Conservation (phyloP, 768 basidiomycete species). For the Infundibulicybe gibba region DNA sequence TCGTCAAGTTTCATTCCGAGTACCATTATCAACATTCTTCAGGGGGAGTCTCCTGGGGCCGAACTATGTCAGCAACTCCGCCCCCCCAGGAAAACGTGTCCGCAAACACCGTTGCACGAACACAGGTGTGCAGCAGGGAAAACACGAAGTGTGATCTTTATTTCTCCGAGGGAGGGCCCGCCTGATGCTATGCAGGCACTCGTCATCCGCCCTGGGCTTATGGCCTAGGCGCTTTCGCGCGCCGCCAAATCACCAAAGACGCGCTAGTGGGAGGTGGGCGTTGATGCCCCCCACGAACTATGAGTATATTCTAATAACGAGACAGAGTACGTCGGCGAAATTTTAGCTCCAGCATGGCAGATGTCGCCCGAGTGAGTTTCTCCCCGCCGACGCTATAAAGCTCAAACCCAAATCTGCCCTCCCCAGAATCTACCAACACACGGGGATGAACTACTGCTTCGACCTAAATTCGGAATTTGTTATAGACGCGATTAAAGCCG, state of each 20-base stretch:
- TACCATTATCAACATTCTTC: no score
- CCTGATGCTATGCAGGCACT: slow-evolving; percentile 20
- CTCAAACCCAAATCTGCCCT: background rate
- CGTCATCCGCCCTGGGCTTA: slow-evolving; percentile 26
- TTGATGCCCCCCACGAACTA: no score
- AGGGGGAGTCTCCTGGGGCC: no score
- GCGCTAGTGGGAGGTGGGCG: slow-evolving; percentile 20
- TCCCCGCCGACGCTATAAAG: background rate
- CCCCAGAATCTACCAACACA: background rate
- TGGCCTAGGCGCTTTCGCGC: slow-evolving; percentile 47
- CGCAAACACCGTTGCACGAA: slow-evolving; percentile 10
- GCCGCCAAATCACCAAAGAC: slow-evolving; percentile 4
- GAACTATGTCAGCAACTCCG: no score
- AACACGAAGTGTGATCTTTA: slow-evolving; percentile 8
- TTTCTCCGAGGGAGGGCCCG: background rate
- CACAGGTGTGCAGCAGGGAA: slow-evolving; percentile 15
- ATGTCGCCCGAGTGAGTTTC: no score
- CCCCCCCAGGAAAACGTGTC: slow-evolving; percentile 10
- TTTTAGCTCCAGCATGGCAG: background rate
- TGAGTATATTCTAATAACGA: no score
- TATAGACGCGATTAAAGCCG: slow-evolving; percentile 15
- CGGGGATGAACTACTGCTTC: slow-evolving; percentile 8
- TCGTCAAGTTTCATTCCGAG: background rate
- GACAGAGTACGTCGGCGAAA: background rate
- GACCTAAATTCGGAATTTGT: background rate